Evolutionary conservation across 2,329 filamentous ascomycete species (phyloP), one percentile per base, ranked within the genome.

Genomic region (Nectriaceae sp.): DNA sequence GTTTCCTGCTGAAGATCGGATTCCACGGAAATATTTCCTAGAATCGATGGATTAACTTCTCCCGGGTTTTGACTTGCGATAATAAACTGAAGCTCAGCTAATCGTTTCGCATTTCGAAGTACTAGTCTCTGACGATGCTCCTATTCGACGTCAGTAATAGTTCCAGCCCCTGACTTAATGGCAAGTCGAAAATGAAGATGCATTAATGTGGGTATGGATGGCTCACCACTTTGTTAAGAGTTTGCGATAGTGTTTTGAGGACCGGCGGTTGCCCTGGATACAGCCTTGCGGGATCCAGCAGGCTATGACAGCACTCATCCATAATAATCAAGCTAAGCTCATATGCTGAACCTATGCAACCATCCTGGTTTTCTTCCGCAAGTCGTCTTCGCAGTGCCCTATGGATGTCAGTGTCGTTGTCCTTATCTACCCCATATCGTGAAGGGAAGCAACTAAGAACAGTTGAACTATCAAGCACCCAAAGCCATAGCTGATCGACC

Each of bases 401-500:
- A 49, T 76, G 70, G 0, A 76, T 65, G 0, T 63, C 72, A 0
- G 72, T 71, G 1, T 55, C 45, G 31, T 75, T 70, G 1, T 66
- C 60, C 13, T 72, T 71, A 40, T 73, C 72, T 1, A 64, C 57
- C 1, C 74, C 73, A 46, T 72, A 78, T 3, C 72, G 60, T n/a
- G 71, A 69, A 0, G 71, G 70, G 35, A 74, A 74, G 42, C 61
- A 70, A 1, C 70, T 70, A 10, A 74, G 64, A 20, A 74, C 64
- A 45, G 47, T 64, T 57, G 20, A 36, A 21, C 63, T 63, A 39
- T 71, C 71, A 1, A 74, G 50, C 20, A 75, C 63, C 70, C 70
- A 75, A 62, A 75, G 64, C 72, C 72, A 75, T 0, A 75, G 62
- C 44, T 75, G 71, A 31, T 75, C 72, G 1, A 74, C 70, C 72